These are phyloP conservation scores for Blastocystis sp. DNA, from an alignment of 352 stramenopile species.

Conservation along the genomic window DNA sequence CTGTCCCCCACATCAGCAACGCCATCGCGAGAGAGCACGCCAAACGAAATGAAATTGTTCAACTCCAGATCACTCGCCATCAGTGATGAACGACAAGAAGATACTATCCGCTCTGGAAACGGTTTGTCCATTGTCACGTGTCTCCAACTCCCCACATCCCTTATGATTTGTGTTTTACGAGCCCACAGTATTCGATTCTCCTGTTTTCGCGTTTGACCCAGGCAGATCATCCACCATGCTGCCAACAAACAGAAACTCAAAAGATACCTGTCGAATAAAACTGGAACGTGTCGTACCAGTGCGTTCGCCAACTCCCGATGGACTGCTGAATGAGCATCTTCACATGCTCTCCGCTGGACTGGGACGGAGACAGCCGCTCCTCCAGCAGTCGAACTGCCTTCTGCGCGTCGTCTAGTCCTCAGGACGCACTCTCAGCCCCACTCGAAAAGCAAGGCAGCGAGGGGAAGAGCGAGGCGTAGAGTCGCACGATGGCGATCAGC, in stretches of 20 bases:
- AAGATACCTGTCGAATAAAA: conserved; percentile 79
- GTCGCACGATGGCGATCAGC: conserved; percentile 93
- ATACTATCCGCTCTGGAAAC: neutral
- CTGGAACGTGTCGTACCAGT: conserved; percentile 89
- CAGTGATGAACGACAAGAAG: neutral
- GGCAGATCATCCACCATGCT: too few relatives aligned
- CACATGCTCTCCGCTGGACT: conserved; percentile 77
- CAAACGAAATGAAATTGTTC: conserved; percentile 67
- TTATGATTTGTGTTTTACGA: too few relatives aligned
- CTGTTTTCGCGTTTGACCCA: too few relatives aligned
- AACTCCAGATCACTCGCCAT: conserved; percentile 42
- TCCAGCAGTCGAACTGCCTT: neutral
- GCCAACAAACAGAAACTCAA: neutral
- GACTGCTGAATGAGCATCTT: conserved; percentile 86
- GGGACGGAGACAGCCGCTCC: neutral
- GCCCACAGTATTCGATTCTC: too few relatives aligned
- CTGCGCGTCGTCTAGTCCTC: conserved; percentile 14
- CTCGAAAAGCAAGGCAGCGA: conserved; percentile 74
- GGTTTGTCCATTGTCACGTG: neutral
- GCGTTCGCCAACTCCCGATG: conserved; percentile 86
- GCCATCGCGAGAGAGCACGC: conserved; percentile 14
- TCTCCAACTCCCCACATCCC: too few relatives aligned
- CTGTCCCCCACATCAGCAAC: conserved; percentile 10
- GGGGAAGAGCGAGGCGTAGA: conserved; percentile 83
- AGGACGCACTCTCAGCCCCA: neutral